phyloP scores from a whole-genome alignment of 805 yeast species.

The Lipomyces yamadae region DNA sequence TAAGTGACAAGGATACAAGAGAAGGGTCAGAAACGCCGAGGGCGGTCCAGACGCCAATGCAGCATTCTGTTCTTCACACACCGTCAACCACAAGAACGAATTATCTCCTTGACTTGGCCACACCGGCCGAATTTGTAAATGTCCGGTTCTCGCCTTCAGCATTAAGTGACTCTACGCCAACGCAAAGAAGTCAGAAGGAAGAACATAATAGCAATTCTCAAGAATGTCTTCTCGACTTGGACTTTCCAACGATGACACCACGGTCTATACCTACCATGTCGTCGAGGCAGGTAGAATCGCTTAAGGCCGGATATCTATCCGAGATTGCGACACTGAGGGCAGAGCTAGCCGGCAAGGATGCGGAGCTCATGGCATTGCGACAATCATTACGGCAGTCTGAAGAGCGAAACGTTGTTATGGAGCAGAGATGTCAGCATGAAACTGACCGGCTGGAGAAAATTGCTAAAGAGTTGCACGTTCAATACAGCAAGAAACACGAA shows the following conservation, averaged over 20 bases:
- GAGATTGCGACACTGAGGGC: conserved; percentile 20
- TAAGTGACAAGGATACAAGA: background rate
- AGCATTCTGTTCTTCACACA: background rate
- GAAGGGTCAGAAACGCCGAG: background rate
- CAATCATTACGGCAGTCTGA: conserved; percentile 23
- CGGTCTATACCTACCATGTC: conserved; percentile 23
- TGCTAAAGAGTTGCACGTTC: conserved; percentile 33
- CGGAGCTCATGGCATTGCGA: conserved; percentile 18
- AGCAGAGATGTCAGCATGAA: conserved; percentile 18
- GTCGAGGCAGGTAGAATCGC: conserved; percentile 18
- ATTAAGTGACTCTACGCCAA: conserved; percentile 2
- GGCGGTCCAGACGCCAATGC: background rate
- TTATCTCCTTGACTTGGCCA: conserved; percentile 10
- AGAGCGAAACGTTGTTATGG: conserved; percentile 16
- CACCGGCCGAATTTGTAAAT: background rate
- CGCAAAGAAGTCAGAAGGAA: background rate
- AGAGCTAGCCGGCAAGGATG: conserved; percentile 19
- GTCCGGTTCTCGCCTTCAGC: background rate
- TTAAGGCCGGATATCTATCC: conserved; percentile 21
- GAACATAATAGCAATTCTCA: background rate
- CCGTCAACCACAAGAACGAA: background rate
- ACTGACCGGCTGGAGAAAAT: conserved; percentile 30
- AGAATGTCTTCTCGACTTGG: conserved; percentile 13
- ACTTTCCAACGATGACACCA: conserved; percentile 20
- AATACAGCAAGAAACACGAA: conserved; percentile 34